These are phyloP conservation scores for Helicocarpus griseus DNA, from an alignment of 2,329 filamentous ascomycete genomes.

Conservation along the genomic window DNA sequence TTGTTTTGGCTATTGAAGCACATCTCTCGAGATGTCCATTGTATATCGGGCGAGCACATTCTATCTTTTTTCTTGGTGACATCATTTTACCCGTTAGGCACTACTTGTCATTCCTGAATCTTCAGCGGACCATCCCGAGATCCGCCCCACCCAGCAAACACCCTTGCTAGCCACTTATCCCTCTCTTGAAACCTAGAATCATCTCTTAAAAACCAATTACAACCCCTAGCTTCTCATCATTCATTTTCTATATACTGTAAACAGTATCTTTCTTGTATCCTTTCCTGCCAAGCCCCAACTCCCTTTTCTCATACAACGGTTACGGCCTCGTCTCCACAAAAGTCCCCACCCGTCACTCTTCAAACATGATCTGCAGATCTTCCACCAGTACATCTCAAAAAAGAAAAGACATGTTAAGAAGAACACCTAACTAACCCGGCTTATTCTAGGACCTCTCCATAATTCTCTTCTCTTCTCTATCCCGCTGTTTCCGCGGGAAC, in stretches of 20 bases:
- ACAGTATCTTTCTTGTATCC: neutral
- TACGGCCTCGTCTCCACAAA: neutral
- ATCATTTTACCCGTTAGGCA: neutral
- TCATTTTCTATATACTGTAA: neutral
- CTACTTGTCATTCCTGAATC: no score
- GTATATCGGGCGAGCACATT: no score
- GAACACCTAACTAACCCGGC: neutral
- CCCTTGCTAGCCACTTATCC: neutral
- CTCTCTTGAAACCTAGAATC: neutral
- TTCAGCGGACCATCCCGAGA: neutral
- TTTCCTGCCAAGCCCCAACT: neutral
- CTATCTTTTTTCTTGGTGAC: neutral
- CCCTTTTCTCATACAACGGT: neutral
- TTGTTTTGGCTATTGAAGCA: neutral
- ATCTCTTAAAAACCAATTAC: neutral
- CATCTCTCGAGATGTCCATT: neutral
- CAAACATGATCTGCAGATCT: neutral
- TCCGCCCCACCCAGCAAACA: neutral
- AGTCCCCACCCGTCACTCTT: neutral
- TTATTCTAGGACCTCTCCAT: slow-evolving; percentile 35
- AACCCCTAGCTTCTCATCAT: neutral
- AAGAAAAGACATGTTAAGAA: neutral
- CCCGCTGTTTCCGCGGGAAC: slow-evolving; percentile 26
- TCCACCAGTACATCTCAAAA: slow-evolving; percentile 2
- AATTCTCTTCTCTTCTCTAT: slow-evolving; percentile 37